Conservation (phyloP, 2,329 filamentous ascomycete genomes). For the Pseudogymnoascus sp. region DNA sequence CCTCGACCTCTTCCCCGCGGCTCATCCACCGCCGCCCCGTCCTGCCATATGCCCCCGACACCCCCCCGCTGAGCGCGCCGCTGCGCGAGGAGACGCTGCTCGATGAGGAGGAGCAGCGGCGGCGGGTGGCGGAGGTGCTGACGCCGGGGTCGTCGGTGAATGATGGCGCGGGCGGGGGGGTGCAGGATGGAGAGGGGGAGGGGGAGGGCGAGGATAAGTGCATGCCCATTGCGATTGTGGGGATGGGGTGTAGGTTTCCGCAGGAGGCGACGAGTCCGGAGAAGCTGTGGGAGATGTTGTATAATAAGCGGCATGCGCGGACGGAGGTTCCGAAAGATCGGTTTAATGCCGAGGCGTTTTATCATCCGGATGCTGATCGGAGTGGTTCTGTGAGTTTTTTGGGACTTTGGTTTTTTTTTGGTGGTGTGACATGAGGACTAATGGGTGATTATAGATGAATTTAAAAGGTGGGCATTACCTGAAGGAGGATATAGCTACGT, state of each 20-base stretch:
- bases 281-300: conserved; percentile 34
- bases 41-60: background rate
- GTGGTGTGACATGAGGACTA: background rate
- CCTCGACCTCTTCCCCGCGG: background rate
- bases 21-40: background rate
- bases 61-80: background rate
- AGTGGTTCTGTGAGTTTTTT: conserved; percentile 22
- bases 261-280: conserved; percentile 31
- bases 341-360: conserved; percentile 47
- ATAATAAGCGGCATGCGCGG: conserved; percentile 32
- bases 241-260: conserved; percentile 32
- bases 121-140: background rate
- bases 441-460: conserved; percentile 17
- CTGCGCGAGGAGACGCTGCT: background rate
- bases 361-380: conserved; percentile 40
- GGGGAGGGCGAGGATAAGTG: background rate
- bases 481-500: conserved; percentile 13
- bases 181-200: too few relatives aligned
- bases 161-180: background rate
- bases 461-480: conserved; percentile 15
- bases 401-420: too few relatives aligned
- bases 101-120: background rate
- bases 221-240: conserved; percentile 30
- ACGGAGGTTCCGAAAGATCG: conserved; percentile 28
- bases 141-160: background rate